Evolutionary conservation across 2,329 filamentous ascomycete genomes (phyloP).

Genomic region (Talaromyces sp.): DNA sequence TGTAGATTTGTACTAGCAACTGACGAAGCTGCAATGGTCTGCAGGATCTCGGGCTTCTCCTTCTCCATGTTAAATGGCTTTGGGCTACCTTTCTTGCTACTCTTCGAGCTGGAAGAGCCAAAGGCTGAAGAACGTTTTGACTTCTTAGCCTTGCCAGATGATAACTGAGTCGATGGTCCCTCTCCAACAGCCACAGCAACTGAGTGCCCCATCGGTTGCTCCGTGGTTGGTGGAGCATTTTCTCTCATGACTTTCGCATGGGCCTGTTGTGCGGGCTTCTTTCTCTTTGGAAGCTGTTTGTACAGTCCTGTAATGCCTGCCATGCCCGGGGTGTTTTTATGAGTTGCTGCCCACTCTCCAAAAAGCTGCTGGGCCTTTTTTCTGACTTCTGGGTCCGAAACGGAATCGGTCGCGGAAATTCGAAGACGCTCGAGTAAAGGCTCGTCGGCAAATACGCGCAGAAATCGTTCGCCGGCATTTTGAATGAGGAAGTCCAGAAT

Average conservation of each 20-base stretch:
- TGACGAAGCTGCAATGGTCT: slow-evolving; percentile 81
- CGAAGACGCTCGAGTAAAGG: slow-evolving; percentile 85
- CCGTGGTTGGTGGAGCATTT: slow-evolving; percentile 54
- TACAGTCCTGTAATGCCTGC: slow-evolving; percentile 76
- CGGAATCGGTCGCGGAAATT: slow-evolving; percentile 76
- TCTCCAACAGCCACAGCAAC: slow-evolving; percentile 35
- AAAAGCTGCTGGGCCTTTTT: slow-evolving; percentile 86
- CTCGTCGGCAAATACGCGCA: slow-evolving; percentile 83
- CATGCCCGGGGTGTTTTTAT: slow-evolving; percentile 75
- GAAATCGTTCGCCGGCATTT: slow-evolving; percentile 84
- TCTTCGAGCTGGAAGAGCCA: slow-evolving; percentile 39
- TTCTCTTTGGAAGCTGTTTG: slow-evolving; percentile 60
- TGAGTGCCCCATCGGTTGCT: slow-evolving; percentile 32
- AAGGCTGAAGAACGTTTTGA: slow-evolving; percentile 31
- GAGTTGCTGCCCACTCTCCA: slow-evolving; percentile 76
- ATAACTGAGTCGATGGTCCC: slow-evolving; percentile 33
- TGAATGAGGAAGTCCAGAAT: slow-evolving; percentile 91
- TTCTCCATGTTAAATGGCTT: slow-evolving; percentile 76
- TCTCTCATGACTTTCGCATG: slow-evolving; percentile 79
- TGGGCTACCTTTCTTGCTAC: slow-evolving; percentile 48
- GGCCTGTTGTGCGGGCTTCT: slow-evolving; percentile 69
- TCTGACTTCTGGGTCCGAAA: slow-evolving; percentile 80
- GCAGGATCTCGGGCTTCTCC: slow-evolving; percentile 82
- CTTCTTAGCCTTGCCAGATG: slow-evolving; percentile 21
- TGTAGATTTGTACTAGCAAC: slow-evolving; percentile 86